phyloP scores from a whole-genome alignment of 495 filamentous ascomycete genomes.

The Penicillium coprophilum region DNA sequence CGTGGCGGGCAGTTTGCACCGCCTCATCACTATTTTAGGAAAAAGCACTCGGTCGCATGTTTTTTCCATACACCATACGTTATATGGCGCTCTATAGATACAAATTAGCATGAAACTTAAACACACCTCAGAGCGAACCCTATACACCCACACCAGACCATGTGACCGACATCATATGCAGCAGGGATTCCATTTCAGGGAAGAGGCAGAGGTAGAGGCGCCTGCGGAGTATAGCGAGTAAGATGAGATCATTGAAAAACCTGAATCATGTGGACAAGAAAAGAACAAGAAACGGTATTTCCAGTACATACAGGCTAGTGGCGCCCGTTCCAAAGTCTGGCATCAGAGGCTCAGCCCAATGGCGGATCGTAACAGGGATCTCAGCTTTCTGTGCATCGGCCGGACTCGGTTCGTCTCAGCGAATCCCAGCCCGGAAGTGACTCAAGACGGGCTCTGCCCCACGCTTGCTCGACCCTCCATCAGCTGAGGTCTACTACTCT shows the following conservation, averaged over 20 bases:
- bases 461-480: slow-evolving; percentile 34
- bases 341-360: slow-evolving; percentile 33
- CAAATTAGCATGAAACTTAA: not conserved
- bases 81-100: not conserved
- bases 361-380: slow-evolving; percentile 33
- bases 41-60: not conserved
- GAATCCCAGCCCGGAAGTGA: slow-evolving; percentile 29
- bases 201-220: not conserved
- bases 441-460: slow-evolving; percentile 28
- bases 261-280: not conserved
- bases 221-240: slow-evolving; percentile 9
- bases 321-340: slow-evolving; percentile 28
- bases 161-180: slow-evolving; percentile 34
- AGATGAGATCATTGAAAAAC: slow-evolving; percentile 23
- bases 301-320: slow-evolving; percentile 13
- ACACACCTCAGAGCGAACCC: slow-evolving; percentile 3
- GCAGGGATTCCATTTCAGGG: slow-evolving; percentile 21
- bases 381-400: slow-evolving; percentile 25
- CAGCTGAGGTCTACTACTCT: slow-evolving; percentile 28
- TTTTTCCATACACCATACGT: not conserved
- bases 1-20: slow-evolving; percentile 7
- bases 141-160: slow-evolving; percentile 17
- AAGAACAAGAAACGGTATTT: not conserved
- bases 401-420: slow-evolving; percentile 23
- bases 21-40: slow-evolving; percentile 13